Base-by-base conservation (phyloP, 2,329 filamentous ascomycete genomes). In the Biscogniauxia marginata region DNA sequence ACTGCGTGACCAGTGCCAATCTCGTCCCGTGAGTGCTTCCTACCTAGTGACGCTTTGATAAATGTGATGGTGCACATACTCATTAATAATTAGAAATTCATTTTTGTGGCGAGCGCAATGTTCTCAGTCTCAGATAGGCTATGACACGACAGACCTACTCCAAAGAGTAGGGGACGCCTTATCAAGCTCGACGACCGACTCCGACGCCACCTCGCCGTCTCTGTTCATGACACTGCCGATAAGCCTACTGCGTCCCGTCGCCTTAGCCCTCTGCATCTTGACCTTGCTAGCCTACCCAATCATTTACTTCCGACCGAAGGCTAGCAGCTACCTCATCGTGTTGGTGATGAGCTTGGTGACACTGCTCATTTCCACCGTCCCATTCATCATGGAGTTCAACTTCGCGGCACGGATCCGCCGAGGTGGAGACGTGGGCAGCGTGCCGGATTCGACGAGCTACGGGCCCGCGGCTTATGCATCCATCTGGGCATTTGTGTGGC, bases 11-110 rank as follows among this genome's bases (percentile, higher is more conserved):
- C 1, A 22, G 50, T 13, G 18, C 19, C n/a, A 54, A 25, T n/a
- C 48, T 53, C n/a, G 22, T 19, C 45, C 18, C 49, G 60, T 60
- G 1, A 57, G 60, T 57, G 48, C 11, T 30, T 19, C 13, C 43
- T 6, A 46, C 22, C 6, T 13, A 49, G 30, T 59, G 53, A 20
- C n/a, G n/a, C n/a, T n/a, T n/a, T n/a, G n/a, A n/a, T n/a, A n/a
- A n/a, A n/a, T 46, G 46, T 11, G 21, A 11, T 13, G 16, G 30
- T 1, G 2, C 47, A 13, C 20, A 16, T 39, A 16, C 30, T 39
- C n/a, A 39, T n/a, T 16, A 39, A 16, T 39, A 11, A 39, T 6
- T 6, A 39, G 30, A 16, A 3, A 39, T 6, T 39, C 30, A 39
- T 39, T 16, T 3, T 39, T 39, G 7, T 39, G 30, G 30, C 30